phyloP scores from a whole-genome alignment of 805 yeast genomes.

The Saturnispora sekii region DNA sequence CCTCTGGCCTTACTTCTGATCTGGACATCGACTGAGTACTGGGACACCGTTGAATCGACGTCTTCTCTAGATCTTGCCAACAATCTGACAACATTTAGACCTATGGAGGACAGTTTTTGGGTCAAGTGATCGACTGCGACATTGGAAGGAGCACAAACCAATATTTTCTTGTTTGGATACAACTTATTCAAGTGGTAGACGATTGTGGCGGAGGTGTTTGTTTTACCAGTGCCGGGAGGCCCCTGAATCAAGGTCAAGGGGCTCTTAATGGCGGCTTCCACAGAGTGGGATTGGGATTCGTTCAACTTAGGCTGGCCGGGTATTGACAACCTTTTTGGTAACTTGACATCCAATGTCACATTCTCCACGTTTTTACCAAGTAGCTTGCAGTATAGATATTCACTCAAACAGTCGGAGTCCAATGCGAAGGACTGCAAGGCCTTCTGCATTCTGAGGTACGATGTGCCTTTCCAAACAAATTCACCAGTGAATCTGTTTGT shows the following conservation, averaged over 20 bases:
- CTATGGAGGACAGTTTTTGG: constrained; percentile 55
- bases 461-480: constrained; percentile 80
- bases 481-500: constrained; percentile 70
- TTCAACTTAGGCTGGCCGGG: constrained; percentile 65
- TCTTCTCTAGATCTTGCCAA: constrained; percentile 75
- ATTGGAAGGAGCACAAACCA: constrained; percentile 93
- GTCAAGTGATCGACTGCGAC: constrained; percentile 92
- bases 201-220: constrained; percentile 86
- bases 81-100: constrained; percentile 68
- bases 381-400: constrained; percentile 64
- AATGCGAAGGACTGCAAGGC: constrained; percentile 68
- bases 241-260: constrained; percentile 86
- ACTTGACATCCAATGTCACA: constrained; percentile 47
- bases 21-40: constrained; percentile 46
- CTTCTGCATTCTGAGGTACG: constrained; percentile 75
- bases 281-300: constrained; percentile 72
- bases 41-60: constrained; percentile 53
- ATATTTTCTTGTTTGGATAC: constrained; percentile 46
- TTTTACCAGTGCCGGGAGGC: constrained; percentile 96
- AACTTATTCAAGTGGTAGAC: constrained; percentile 62
- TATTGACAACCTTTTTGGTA: constrained; percentile 55
- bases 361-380: constrained; percentile 71
- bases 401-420: constrained; percentile 57
- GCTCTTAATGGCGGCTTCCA: constrained; percentile 51
- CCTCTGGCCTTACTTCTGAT: constrained; percentile 42